Evolutionary conservation across 2,329 filamentous ascomycete species (phyloP), one percentile per base, ranked within the genome.

Genomic region (Ophiostoma fasciatum): DNA sequence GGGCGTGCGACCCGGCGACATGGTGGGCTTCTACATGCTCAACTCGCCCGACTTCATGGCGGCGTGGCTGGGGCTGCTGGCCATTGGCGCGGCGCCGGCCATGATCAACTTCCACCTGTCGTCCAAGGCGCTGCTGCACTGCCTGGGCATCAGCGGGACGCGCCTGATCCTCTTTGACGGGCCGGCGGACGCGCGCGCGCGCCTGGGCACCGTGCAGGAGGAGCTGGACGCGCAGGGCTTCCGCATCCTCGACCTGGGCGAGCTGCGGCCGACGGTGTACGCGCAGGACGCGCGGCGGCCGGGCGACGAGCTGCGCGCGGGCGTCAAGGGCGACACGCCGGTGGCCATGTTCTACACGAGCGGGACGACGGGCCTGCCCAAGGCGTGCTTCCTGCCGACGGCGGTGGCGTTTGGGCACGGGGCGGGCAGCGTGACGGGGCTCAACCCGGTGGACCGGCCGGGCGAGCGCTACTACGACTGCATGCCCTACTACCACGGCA

Each of bases 401-500:
- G 54, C 59, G 3, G 61, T 57, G 14, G 53, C 50, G 0, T 61
- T 54, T 37, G 39, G 35, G 19, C 42, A 41, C 20, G 54, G 36
- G 2, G 47, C 25, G 6, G 44, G 35, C 39, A 53, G 15, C 46
- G 41, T 31, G 45, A 53, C 21, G 35, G 49, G 43, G 37, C 51
- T 29, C 43, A 55, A 46, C 37, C 35, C 42, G 15, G 49, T 55
- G 37, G 34, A 48, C 18, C 40, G 48, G 38, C 42, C 59, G 42
- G 43, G 51, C 32, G 74, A 82, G 50, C 61, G 75, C 19, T 83
- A 75, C 68, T 85, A 84, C 49, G 69, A 74, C 49, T 81, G 77
- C 53, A 85, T 85, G 79, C 80, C 63, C 1, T 58, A 82, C 22
- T 85, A 84, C 49, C 81, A 87, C 52, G 79, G 78, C 12, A 85